Percentiles rank a stretch among this genome's conserved stretches.
These are phyloP conservation scores for Coemansia reversa DNA, from an alignment of 192 early-diverging fungal species.

Conservation along the genomic window DNA sequence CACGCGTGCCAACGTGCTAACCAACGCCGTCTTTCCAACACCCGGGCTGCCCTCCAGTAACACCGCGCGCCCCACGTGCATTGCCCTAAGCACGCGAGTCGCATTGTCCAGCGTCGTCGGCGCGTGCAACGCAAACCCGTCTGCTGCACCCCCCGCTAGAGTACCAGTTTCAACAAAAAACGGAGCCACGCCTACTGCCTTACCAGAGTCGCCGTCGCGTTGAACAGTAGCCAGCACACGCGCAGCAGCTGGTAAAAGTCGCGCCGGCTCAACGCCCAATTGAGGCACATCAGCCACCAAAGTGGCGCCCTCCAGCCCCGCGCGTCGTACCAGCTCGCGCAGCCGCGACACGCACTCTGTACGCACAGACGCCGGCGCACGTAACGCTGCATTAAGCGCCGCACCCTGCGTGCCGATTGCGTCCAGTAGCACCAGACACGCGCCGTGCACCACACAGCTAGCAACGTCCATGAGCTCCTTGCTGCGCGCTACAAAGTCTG, in stretches of 20 bases:
- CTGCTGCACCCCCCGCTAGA: conserved; percentile 43
- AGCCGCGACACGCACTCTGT: conserved; percentile 49
- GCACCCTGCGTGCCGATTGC: conserved; percentile 82
- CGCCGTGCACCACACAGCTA: conserved; percentile 80
- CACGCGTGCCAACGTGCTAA: conserved; percentile 74
- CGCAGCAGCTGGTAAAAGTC: not conserved
- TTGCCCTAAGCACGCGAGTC: conserved; percentile 78
- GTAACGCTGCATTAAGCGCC: conserved; percentile 6
- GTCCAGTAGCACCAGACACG: conserved; percentile 87
- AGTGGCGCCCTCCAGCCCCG: not conserved
- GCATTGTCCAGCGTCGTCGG: conserved; percentile 90
- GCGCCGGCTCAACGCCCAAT: conserved; percentile 40
- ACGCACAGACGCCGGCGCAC: conserved; percentile 26
- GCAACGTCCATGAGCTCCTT: conserved; percentile 50
- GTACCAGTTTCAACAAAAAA: conserved; percentile 72
- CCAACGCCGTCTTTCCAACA: conserved; percentile 93
- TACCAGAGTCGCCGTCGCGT: not conserved
- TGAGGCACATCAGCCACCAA: not conserved
- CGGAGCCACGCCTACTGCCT: conserved; percentile 70
- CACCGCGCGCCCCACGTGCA: conserved; percentile 90
- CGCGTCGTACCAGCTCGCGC: conserved; percentile 42
- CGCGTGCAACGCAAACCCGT: conserved; percentile 78
- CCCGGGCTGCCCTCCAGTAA: conserved; percentile 96
- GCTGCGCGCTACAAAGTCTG: conserved; percentile 71
- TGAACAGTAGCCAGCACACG: conserved; percentile 9